phyloP scores from a whole-genome alignment of 257 asterid genomes.

The Linaria vulgaris region DNA sequence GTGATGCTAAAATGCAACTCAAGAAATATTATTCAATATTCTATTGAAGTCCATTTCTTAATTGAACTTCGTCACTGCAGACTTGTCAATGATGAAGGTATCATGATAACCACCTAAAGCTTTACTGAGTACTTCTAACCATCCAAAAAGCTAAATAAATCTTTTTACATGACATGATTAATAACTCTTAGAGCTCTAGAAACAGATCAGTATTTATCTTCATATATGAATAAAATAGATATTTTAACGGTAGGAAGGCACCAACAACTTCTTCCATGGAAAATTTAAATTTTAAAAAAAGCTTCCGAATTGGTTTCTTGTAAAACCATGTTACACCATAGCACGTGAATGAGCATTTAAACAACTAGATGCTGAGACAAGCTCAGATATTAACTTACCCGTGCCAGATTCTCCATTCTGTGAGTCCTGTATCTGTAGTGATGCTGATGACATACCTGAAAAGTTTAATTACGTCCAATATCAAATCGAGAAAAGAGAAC shows the following conservation, averaged over 20 bases:
- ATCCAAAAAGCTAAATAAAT: neutral
- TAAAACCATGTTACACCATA: conserved; percentile 1
- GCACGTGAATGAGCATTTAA: conserved; percentile 12
- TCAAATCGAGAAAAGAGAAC: conserved; percentile 1
- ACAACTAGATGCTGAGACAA: neutral
- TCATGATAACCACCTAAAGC: too few relatives aligned
- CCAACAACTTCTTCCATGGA: neutral
- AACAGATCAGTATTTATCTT: neutral
- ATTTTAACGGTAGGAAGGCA: neutral
- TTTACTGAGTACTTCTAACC: neutral
- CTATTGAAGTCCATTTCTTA: too few relatives aligned
- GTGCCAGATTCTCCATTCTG: conserved; percentile 51
- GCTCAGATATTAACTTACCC: conserved; percentile 42
- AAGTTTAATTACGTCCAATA: conserved; percentile 16
- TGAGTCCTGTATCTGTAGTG: conserved; percentile 68
- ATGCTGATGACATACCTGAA: conserved; percentile 88
- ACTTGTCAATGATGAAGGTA: too few relatives aligned
- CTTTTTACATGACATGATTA: neutral
- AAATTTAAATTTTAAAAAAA: conserved; percentile 2
- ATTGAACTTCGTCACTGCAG: too few relatives aligned
- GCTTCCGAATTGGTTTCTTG: conserved; percentile 12
- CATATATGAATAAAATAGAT: conserved; percentile 3
- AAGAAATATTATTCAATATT: too few relatives aligned
- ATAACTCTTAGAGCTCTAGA: neutral
- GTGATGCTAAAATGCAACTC: conserved; percentile 1